Conservation (phyloP, 208 protist species). For the Naegleria gruberi region DNA sequence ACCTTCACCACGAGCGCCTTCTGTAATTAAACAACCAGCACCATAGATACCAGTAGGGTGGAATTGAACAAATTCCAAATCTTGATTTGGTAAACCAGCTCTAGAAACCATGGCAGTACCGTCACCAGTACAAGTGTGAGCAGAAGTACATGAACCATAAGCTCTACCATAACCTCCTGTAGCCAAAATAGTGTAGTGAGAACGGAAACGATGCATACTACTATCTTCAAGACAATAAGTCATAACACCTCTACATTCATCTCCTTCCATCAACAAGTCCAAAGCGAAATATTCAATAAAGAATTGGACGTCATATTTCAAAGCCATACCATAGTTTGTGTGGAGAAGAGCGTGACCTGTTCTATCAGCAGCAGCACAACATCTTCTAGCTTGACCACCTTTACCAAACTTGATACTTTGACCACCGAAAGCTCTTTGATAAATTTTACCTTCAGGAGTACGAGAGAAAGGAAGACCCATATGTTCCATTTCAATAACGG, state of each 20-base stretch:
- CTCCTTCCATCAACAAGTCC: slow-evolving; percentile 96
- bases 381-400: slow-evolving; percentile 90
- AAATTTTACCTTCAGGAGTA: slow-evolving; percentile 96
- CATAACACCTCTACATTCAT: slow-evolving; percentile 85
- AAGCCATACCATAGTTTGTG: slow-evolving; percentile 94
- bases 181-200: slow-evolving; percentile 92
- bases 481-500: slow-evolving; percentile 89
- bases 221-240: slow-evolving; percentile 94
- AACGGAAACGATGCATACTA: slow-evolving; percentile 91
- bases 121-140: slow-evolving; percentile 98
- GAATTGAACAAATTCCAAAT: slow-evolving; percentile 99
- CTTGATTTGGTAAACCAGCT: slow-evolving; percentile 90
- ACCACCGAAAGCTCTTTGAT: slow-evolving; percentile 97
- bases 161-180: slow-evolving; percentile 94
- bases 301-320: slow-evolving; percentile 89
- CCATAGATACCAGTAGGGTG: slow-evolving; percentile 98
- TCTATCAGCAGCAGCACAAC: slow-evolving; percentile 92
- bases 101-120: slow-evolving; percentile 95
- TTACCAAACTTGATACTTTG: slow-evolving; percentile 94
- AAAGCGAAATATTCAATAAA: slow-evolving; percentile 99
- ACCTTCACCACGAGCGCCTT: slow-evolving; percentile 86
- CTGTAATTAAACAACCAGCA: slow-evolving; percentile 97
- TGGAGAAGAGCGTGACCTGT: slow-evolving; percentile 98
- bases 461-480: slow-evolving; percentile 97
- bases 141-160: slow-evolving; percentile 92